Evolutionary conservation across 257 asterid species (phyloP), one percentile per base, ranked within the genome.

Genomic region (Thymus quinquecostatus): DNA sequence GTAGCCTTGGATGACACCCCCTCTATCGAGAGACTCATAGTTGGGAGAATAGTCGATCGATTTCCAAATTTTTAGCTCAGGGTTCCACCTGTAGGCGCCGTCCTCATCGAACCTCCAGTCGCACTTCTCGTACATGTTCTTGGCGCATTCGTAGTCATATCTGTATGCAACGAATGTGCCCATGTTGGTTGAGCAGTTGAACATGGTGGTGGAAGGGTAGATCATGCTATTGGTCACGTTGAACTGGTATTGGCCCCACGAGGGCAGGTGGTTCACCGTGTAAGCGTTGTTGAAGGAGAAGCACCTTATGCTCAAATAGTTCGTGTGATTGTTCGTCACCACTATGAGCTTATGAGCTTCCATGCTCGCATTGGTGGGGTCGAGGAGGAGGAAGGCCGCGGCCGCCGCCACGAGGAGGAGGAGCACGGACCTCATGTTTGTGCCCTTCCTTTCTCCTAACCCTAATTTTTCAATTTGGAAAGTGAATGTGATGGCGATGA

Each of bases 111-210:
- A 91, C 45, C 72, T 80, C 94, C 96, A 91, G 0, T 85, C 86
- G 13, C 97, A 91, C 0, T 72, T 41, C 12, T 70, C 70, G 0
- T 36, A 28, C n/a, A 32, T 5, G 1, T 68, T 69, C 0, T 50
- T 21, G 14, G 57, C 34, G 76, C 95, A 86, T 12, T 60, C 58
- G 9, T 85, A 84, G 77, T 67, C 70, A 57, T 55, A 83, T 12
- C 47, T 76, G 77, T 62, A 91, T 1, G 87, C 97, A 0, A 85
- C 75, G 4, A 91, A 86, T 0, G 87, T 89, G 59, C 92, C 94
- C 87, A 91, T 85, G 32, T 91, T 91, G 69, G 97, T 91, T 48
- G 96, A 86, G 85, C 96, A 90, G 74, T 90, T 90, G 83, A 76
- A 90, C 95, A 88, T 86, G 55, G 96, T 83, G 68, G 88, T 64